Evolutionary conservation across 1,284 basidiomycete species (phyloP), one percentile per base, ranked within the genome.

Genomic region (Dichomitus squalens): DNA sequence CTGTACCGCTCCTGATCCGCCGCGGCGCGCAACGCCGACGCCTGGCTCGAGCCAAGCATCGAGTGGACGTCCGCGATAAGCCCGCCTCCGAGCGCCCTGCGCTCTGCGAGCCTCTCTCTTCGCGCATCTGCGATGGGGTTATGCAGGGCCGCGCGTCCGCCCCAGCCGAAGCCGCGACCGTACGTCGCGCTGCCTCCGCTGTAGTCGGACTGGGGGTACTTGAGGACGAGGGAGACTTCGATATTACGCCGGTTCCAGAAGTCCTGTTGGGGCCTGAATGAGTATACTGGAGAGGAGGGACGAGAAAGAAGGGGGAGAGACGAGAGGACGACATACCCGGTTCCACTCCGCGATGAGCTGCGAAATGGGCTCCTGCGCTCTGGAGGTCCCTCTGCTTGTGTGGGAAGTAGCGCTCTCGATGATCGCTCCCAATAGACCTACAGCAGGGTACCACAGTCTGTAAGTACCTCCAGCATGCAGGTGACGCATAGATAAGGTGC

Each of bases 181-280:
- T 7, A 14, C 40, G 23, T 4, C 12, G 23, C 0, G 8, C 27
- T 20, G 23, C 8, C 3, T 11, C 21, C 11, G 21, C 23, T 14
- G 41, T 44, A 27, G 41, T 44, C 16, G 25, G 41, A 7, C 25
- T 14, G n/a, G 41, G n/a, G 12, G 23, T 29, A 18, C 16, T 49
- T 18, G 25, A 50, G 49, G n/a, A 33, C 27, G n/a, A 50, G 21
- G 25, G 49, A 7, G 27, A 38, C 49, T n/a, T 50, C 49, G 49
- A 50, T 40, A n/a, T 39, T 31, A 38, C 49, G 49, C 36, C 2
- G 49, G 38, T 40, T 36, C 36, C 35, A 50, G 49, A 40, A 50
- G 49, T 40, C 11, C 49, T 50, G n/a, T 31, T 1, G 20, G 14
- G 16, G 18, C 4, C 29, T 2, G 23, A 12, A 7, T 1, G 9